A percentile compares a stretch with the other conserved stretches of the same genome.
phyloP scores from a whole-genome alignment of 768 basidiomycete species.

The Daedaleopsis sinensis region DNA sequence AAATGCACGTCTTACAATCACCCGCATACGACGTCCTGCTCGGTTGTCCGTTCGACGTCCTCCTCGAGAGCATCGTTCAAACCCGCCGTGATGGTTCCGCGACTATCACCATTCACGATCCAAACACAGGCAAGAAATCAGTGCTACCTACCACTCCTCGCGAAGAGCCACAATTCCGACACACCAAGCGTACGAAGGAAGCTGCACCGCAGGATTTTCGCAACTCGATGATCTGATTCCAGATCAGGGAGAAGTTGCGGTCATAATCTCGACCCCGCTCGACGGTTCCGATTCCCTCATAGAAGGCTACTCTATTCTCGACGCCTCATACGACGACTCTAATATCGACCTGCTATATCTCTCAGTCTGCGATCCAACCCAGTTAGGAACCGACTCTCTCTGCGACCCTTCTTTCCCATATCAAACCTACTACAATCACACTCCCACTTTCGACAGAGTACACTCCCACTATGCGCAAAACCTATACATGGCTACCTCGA shows the following conservation, averaged over 20 bases:
- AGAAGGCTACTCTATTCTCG: constrained; percentile 1
- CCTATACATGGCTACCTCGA: neutral
- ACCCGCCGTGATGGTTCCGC: neutral
- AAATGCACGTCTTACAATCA: constrained; percentile 11
- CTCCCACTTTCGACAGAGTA: neutral
- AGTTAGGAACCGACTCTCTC: constrained; percentile 1
- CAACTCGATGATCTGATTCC: constrained; percentile 17
- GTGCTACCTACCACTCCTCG: constrained; percentile 9
- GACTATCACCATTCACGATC: constrained; percentile 10
- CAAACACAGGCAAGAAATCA: constrained; percentile 1
- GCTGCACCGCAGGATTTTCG: constrained; percentile 3
- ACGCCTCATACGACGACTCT: neutral
- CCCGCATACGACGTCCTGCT: constrained; percentile 15
- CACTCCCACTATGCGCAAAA: neutral
- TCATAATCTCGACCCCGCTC: neutral
- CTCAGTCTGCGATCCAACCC: neutral
- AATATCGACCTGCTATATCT: constrained; percentile 8
- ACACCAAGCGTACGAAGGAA: neutral
- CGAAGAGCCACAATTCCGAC: neutral
- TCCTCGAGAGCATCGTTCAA: constrained; percentile 2
- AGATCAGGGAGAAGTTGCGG: constrained; percentile 17
- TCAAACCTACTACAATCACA: neutral
- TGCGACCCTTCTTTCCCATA: constrained; percentile 12
- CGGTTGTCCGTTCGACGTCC: constrained; percentile 13
- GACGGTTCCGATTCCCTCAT: neutral